Evolutionary conservation across 225 moss, liverwort and hornwort species (phyloP), one percentile per base, ranked within the genome.

Genomic region (Neckera pumila): DNA sequence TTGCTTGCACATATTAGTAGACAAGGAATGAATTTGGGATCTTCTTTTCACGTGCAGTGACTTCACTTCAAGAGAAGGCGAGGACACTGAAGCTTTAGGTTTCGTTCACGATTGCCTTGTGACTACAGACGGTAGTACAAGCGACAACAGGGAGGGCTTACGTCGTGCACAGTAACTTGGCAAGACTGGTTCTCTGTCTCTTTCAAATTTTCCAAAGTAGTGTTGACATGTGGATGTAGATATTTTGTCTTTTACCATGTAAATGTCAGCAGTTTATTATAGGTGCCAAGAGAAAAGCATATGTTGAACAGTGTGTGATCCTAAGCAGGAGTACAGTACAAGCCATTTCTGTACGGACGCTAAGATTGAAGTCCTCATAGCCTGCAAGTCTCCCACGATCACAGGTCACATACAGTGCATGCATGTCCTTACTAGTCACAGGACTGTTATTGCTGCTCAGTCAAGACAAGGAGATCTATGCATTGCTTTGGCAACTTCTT

Each of bases 11-110:
- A 62, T 56, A 58, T 17, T 33, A 43, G 33, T 57, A 34, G 36
- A 65, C 71, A 76, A 70, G 56, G 59, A 72, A 57, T 60, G 38
- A 57, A n/a, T n/a, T 38, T 9, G 25, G 69, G 71, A 49, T 80
- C 33, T 63, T 84, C 51, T 30, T 76, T 86, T 67, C 74, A 45
- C 58, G 20, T 93, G 92, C 95, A 96, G 96, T 96, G 87, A 82
- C 87, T 71, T 85, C 82, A 20, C 84, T 96, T 34, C 92, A 94
- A 82, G 92, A 93, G 75, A 93, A 90, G 76, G 93, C 91, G 5
- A 93, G 79, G 82, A 72, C 89, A 76, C 89, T 95, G 91, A 94
- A 93, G 89, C 83, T 96, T n/a, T 96, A 95, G 85, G 79, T 88
- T 34, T 27, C 4, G 17, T 70, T 59, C 42, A 70, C 64, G 28